phyloP scores from a whole-genome alignment of 805 yeast genomes.

The Metschnikowia amazonensis region DNA sequence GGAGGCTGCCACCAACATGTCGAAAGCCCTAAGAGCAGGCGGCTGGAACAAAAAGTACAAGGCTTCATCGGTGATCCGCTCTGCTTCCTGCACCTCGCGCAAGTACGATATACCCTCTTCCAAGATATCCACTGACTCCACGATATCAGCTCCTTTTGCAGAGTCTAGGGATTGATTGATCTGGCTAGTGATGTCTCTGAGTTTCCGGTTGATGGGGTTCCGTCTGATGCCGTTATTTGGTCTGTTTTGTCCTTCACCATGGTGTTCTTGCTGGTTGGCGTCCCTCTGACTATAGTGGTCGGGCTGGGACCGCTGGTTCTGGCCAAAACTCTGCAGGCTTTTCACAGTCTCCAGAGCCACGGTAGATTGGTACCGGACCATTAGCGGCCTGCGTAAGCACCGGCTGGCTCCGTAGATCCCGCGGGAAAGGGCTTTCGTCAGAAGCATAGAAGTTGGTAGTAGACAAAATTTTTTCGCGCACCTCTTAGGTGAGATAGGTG shows the following conservation, averaged over 20 bases:
- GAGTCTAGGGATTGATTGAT: conserved; percentile 24
- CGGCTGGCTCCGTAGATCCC: conserved; percentile 9
- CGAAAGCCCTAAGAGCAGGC: conserved; percentile 21
- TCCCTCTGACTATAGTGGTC: too few species aligned
- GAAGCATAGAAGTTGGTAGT: conserved; percentile 10
- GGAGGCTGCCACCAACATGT: conserved; percentile 17
- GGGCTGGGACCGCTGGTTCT: too few species aligned
- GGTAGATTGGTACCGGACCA: conserved; percentile 12
- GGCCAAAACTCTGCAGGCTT: background rate
- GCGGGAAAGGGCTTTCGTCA: conserved; percentile 13
- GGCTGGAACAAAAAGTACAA: conserved; percentile 28
- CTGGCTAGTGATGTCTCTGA: conserved; percentile 34
- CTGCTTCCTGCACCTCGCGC: conserved; percentile 34
- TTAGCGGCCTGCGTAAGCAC: conserved; percentile 6
- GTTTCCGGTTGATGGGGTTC: conserved; percentile 21
- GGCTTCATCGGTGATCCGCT: conserved; percentile 26
- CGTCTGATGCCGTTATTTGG: background rate
- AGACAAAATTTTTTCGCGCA: conserved; percentile 8
- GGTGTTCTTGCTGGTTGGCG: too few species aligned
- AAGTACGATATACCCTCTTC: conserved; percentile 40
- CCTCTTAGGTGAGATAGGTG: too few species aligned
- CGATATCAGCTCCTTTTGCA: conserved; percentile 15
- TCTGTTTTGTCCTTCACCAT: too few species aligned
- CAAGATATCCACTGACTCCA: conserved; percentile 34
- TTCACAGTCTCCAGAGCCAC: background rate